phyloP scores from a whole-genome alignment of 2,329 filamentous ascomycete species.

The Neopestalotiopsis sp. region DNA sequence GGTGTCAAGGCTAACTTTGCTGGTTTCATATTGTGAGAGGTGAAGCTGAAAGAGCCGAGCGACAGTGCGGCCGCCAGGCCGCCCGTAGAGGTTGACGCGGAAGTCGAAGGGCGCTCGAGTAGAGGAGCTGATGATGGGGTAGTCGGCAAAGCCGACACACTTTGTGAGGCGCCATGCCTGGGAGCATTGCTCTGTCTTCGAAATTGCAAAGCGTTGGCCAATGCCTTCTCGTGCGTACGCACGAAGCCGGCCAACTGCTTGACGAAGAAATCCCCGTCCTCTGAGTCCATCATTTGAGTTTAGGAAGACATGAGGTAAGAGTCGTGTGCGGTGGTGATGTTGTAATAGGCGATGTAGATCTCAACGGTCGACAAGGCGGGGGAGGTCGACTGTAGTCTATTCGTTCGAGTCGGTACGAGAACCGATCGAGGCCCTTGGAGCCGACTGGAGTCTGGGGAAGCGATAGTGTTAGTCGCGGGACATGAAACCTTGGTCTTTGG shows the following conservation, averaged over 20 bases:
- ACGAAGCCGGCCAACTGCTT: slow-evolving; percentile 98
- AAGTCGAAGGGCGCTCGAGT: slow-evolving; percentile 67
- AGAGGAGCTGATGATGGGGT: slow-evolving; percentile 60
- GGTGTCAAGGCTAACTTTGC: slow-evolving; percentile 91
- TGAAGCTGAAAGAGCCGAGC: slow-evolving; percentile 82
- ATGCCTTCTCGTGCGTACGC: slow-evolving; percentile 93
- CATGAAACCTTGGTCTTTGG: not conserved
- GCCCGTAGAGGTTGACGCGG: slow-evolving; percentile 68
- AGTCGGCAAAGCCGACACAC: slow-evolving; percentile 60
- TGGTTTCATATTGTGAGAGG: slow-evolving; percentile 84
- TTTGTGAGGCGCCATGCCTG: slow-evolving; percentile 73
- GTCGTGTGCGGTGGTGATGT: not conserved
- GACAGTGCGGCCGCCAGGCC: slow-evolving; percentile 86
- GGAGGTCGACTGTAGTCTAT: slow-evolving; percentile 9
- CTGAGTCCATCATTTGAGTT: slow-evolving; percentile 75
- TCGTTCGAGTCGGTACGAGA: not conserved
- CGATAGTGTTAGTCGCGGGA: slow-evolving; percentile 9
- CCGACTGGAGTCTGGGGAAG: not conserved
- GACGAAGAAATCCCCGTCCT: slow-evolving; percentile 89
- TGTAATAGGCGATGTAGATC: not conserved
- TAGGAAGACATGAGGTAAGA: slow-evolving; percentile 51
- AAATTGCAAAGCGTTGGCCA: slow-evolving; percentile 93
- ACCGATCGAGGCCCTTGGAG: not conserved
- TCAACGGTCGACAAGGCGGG: slow-evolving; percentile 3
- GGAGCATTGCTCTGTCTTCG: slow-evolving; percentile 68